phyloP scores from a whole-genome alignment of 768 basidiomycete genomes.

The Daedaleopsis sinensis region DNA sequence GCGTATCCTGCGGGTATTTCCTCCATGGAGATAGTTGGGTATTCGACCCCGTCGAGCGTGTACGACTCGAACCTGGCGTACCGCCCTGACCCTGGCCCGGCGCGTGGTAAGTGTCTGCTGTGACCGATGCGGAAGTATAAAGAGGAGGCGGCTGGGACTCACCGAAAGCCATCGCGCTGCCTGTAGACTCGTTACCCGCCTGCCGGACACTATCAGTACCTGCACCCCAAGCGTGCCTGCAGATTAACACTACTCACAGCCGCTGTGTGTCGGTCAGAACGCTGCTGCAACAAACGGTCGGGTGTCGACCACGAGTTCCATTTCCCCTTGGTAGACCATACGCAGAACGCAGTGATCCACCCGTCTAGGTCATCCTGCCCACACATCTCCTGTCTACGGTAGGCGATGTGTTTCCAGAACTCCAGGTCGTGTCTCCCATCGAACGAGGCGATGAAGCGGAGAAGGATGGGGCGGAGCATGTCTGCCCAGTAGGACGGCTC shows the following conservation, averaged over 20 bases:
- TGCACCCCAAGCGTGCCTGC: too few relatives aligned
- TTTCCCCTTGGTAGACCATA: conserved; percentile 10
- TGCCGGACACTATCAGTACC: too few relatives aligned
- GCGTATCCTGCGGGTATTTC: conserved; percentile 1
- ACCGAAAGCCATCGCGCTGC: not conserved
- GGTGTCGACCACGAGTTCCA: conserved; percentile 2
- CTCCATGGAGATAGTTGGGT: not conserved
- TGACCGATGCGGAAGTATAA: too few relatives aligned
- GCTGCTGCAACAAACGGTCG: not conserved
- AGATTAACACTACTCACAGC: not conserved
- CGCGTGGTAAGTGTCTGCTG: too few relatives aligned
- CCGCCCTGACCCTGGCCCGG: too few relatives aligned
- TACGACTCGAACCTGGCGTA: not conserved
- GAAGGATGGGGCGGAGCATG: conserved; percentile 34
- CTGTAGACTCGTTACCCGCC: too few relatives aligned
- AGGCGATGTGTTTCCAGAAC: conserved; percentile 19
- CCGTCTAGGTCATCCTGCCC: conserved; percentile 11
- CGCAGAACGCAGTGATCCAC: conserved; percentile 24
- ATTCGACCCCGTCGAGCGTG: conserved; percentile 6
- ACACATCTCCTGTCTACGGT: not conserved
- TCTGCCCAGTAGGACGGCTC: conserved; percentile 28
- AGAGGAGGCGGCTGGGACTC: too few relatives aligned
- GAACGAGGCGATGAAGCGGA: conserved; percentile 32
- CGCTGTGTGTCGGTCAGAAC: not conserved
- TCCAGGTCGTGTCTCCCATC: conserved; percentile 23